These are phyloP conservation scores for Aspergillus nanangensis DNA, from an alignment of 495 filamentous ascomycete species.

Conservation along the genomic window DNA sequence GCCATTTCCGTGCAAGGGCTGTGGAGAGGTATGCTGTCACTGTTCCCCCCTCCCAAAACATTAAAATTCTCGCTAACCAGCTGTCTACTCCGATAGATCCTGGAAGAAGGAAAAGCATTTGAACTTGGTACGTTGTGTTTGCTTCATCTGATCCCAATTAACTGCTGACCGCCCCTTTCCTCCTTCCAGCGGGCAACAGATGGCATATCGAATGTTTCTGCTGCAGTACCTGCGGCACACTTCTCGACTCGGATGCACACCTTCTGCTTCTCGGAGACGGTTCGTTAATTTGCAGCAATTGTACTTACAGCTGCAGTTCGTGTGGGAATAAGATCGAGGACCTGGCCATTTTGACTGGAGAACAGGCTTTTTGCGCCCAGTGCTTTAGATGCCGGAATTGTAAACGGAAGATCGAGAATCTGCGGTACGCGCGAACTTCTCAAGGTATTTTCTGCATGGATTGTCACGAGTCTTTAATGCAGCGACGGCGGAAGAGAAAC, in stretches of 20 bases:
- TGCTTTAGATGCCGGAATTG: slow-evolving; percentile 98
- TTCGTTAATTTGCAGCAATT: slow-evolving; percentile 97
- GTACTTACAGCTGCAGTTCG: slow-evolving; percentile 97
- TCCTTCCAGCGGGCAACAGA: slow-evolving; percentile 77
- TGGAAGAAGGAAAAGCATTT: slow-evolving; percentile 98
- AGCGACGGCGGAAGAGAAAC: slow-evolving; percentile 85
- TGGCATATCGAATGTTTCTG: slow-evolving; percentile 99
- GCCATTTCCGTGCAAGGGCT: slow-evolving; percentile 91
- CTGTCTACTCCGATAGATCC: slow-evolving; percentile 54
- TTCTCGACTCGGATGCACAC: slow-evolving; percentile 98
- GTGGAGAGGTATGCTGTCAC: slow-evolving; percentile 73
- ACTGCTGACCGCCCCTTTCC: slow-evolving; percentile 15
- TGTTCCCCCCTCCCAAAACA: not conserved
- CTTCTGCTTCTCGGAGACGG: slow-evolving; percentile 95
- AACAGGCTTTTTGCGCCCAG: slow-evolving; percentile 97
- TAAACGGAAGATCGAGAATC: slow-evolving; percentile 96
- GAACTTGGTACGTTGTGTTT: slow-evolving; percentile 67
- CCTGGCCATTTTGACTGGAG: slow-evolving; percentile 93
- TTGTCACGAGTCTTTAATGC: slow-evolving; percentile 98
- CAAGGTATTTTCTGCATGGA: slow-evolving; percentile 99
- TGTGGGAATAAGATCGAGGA: slow-evolving; percentile 99
- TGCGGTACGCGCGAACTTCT: slow-evolving; percentile 95
- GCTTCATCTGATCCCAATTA: not conserved
- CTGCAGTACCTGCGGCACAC: slow-evolving; percentile 91
- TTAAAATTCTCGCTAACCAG: not conserved